Evolutionary conservation across 202 grass and related monocot genomes (phyloP), one percentile per base, ranked within the genome.

Genomic region (Panicum hallii): DNA sequence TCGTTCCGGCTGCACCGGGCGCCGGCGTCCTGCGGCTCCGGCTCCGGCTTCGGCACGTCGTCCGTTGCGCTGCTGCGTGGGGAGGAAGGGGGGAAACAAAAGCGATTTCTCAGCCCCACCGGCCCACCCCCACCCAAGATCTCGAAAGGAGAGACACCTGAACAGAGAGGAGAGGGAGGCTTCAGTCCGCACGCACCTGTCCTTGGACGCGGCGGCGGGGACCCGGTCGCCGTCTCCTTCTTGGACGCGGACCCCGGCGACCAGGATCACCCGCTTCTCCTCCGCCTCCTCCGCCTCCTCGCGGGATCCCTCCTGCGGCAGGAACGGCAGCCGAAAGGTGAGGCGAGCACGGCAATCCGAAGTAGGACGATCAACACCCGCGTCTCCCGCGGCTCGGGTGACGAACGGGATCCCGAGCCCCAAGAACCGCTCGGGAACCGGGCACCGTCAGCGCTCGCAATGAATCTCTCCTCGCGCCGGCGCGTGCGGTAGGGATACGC

Each of bases 1-100:
- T 92, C 87, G 84, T 77, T 89, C 81, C 90, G 78, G 80, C 40
- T 83, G 80, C 74, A 88, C 80, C 74, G 72, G 30, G 0, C 23
- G 47, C 1, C 38, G 52, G 22, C 28, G 23, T 16, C 46, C 43
- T n/a, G 7, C 7, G 28, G 11, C 67, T 79, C 60, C 34, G 70
- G 61, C 62, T 82, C 64, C 19, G 66, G 32, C 62, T n/a, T n/a
- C n/a, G n/a, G n/a, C n/a, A 20, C 63, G 43, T 34, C 43, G n/a
- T 80, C 76, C 60, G 3, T 14, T 5, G 14, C 15, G 9, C 79
- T 55, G 46, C 87, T 76, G 70, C 48, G 23, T 1, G 34, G 10
- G 43, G 8, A 5, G 7, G 54, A 17, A 5, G 6, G 15, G 50
- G 32, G 13, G 7, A 34, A 54, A 14, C 2, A 10, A 45, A 17